These are phyloP conservation scores for Erysimum cheiranthoides DNA, from an alignment of 345 rosid species.

Conservation along the genomic window DNA sequence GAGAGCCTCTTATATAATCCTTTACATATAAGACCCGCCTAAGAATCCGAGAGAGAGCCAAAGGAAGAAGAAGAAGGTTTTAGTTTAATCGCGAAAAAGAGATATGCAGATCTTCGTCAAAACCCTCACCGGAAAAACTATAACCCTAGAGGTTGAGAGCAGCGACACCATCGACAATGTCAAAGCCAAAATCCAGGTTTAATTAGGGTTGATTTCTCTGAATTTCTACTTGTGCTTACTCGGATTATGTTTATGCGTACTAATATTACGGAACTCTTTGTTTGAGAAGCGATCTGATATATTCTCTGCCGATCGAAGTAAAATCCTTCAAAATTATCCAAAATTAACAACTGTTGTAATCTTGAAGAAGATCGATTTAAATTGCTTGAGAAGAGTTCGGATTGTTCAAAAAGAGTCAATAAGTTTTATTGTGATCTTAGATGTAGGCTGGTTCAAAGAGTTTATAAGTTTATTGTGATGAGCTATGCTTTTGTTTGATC, in stretches of 20 bases:
- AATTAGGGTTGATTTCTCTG: conserved; percentile 15
- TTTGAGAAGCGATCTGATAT: conserved; percentile 15
- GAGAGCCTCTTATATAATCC: not conserved
- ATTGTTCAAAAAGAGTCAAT: no score
- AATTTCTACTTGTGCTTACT: conserved; percentile 8
- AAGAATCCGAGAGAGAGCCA: not conserved
- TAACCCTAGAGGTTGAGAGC: conserved; percentile 67
- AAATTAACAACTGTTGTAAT: not conserved
- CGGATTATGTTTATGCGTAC: not conserved
- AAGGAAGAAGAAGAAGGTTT: not conserved
- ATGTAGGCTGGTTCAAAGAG: not conserved
- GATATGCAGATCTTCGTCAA: conserved; percentile 68
- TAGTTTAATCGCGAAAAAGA: not conserved
- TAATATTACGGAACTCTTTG: not conserved
- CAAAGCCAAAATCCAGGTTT: conserved; percentile 65
- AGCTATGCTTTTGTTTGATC: not conserved
- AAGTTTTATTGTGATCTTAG: not conserved
- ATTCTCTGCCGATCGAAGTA: not conserved
- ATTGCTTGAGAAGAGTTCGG: not conserved
- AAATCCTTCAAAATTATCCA: conserved; percentile 7
- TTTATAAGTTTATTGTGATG: not conserved
- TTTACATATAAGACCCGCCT: not conserved
- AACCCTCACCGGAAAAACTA: conserved; percentile 64
- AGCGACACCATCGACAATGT: conserved; percentile 65
- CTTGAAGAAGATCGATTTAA: not conserved